A percentile compares a stretch with the other conserved stretches of the same genome.
These are phyloP conservation scores for Croton laevigatus DNA, from an alignment of 441 rosid genomes.

Conservation along the genomic window DNA sequence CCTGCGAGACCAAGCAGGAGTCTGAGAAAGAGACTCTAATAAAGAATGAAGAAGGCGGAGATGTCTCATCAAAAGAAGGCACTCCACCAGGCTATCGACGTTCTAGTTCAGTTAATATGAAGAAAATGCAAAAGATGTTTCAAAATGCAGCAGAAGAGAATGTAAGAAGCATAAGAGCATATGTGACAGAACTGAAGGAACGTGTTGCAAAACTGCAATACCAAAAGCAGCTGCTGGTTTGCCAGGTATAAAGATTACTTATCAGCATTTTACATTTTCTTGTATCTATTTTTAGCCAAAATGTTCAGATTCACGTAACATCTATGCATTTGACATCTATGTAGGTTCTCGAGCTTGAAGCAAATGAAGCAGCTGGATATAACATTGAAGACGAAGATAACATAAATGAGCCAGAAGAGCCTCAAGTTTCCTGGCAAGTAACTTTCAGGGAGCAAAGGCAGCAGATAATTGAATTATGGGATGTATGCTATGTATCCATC, in stretches of 20 bases:
- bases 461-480: conserved; percentile 93
- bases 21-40: conserved; percentile 68
- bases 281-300: neutral
- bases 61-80: conserved; percentile 77
- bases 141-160: conserved; percentile 99
- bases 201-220: conserved; percentile 98
- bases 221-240: conserved; percentile 98
- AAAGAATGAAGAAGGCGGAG: conserved; percentile 83
- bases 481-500: conserved; percentile 78
- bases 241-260: conserved; percentile 55
- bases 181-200: conserved; percentile 93
- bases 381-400: conserved; percentile 56
- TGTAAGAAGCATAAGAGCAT: conserved; percentile 88
- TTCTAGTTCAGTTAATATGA: conserved; percentile 93
- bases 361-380: conserved; percentile 87
- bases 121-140: conserved; percentile 98
- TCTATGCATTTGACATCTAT: conserved; percentile 19
- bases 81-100: conserved; percentile 72
- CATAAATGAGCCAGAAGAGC: conserved; percentile 40
- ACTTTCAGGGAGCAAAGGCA: conserved; percentile 85
- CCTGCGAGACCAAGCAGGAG: conserved; percentile 37
- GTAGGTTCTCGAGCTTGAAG: conserved; percentile 96
- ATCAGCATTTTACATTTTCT: neutral
- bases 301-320: neutral
- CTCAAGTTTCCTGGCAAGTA: conserved; percentile 79